Conservation (phyloP, 1,284 basidiomycete species). For the Kwoniella shivajii region DNA sequence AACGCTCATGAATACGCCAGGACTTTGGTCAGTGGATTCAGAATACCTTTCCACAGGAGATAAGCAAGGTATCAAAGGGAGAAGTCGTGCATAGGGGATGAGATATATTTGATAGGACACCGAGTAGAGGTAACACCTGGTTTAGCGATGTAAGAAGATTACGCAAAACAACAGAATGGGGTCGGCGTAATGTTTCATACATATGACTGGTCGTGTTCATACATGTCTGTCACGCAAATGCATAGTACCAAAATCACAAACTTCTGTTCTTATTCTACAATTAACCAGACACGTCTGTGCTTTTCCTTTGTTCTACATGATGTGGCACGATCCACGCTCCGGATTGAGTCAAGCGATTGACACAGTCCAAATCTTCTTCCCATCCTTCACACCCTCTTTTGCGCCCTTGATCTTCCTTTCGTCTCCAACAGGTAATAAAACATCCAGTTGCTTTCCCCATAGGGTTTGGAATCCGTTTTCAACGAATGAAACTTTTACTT, state of each 20-base stretch:
- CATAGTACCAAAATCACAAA: too few relatives aligned
- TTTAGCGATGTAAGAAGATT: too few relatives aligned
- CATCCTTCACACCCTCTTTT: slow-evolving; percentile 23
- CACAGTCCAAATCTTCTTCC: slow-evolving; percentile 18
- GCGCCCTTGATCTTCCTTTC: slow-evolving; percentile 30
- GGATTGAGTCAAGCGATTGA: slow-evolving; percentile 2
- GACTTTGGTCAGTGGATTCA: slow-evolving; percentile 81
- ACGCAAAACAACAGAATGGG: too few relatives aligned
- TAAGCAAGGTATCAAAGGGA: slow-evolving; percentile 11
- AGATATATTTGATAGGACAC: background rate
- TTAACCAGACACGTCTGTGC: too few relatives aligned
- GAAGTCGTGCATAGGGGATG: background rate
- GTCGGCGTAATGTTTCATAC: too few relatives aligned
- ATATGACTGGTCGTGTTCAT: too few relatives aligned
- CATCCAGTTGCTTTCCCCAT: slow-evolving; percentile 49
- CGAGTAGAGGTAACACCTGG: too few relatives aligned
- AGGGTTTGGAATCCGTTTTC: slow-evolving; percentile 50
- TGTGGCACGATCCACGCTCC: too few relatives aligned
- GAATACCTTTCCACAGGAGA: slow-evolving; percentile 71
- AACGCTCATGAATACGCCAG: slow-evolving; percentile 85
- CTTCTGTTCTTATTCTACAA: too few relatives aligned
- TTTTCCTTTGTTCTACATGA: too few relatives aligned
- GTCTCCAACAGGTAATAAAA: slow-evolving; percentile 51
- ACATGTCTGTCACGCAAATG: too few relatives aligned
- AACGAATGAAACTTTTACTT: slow-evolving; percentile 39